These are phyloP conservation scores for Vitis rotundifolia DNA, from an alignment of 164 flowering plant genomes.

Conservation along the genomic window DNA sequence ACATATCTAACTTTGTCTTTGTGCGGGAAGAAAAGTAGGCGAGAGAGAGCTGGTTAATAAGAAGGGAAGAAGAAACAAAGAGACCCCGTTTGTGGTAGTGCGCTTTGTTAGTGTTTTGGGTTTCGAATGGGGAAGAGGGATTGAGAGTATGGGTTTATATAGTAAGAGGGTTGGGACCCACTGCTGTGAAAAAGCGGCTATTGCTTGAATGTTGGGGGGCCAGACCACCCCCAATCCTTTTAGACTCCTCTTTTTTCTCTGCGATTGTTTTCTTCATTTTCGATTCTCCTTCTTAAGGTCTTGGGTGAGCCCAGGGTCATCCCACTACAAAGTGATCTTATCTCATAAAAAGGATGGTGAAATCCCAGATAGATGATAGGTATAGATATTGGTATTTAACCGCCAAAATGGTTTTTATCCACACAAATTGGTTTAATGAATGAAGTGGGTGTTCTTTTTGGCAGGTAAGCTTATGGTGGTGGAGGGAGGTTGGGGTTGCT, in stretches of 20 bases:
- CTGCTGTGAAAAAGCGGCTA: background rate
- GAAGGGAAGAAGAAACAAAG: background rate
- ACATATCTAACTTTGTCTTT: conserved; percentile 36
- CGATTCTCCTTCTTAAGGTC: no score
- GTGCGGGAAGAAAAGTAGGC: background rate
- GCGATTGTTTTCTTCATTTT: background rate
- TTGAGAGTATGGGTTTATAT: conserved; percentile 25
- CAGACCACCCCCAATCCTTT: conserved; percentile 4
- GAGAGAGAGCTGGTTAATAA: background rate
- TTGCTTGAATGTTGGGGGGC: background rate
- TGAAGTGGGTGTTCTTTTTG: conserved; percentile 10
- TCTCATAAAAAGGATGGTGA: background rate
- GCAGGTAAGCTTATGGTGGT: background rate
- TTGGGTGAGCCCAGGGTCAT: no score
- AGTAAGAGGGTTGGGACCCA: conserved; percentile 24
- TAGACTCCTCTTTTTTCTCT: background rate
- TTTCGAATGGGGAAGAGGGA: conserved; percentile 2
- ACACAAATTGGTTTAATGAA: background rate
- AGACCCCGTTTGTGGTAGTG: background rate
- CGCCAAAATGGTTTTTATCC: conserved; percentile 4
- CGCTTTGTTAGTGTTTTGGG: conserved; percentile 11
- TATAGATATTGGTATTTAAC: conserved; percentile 1
- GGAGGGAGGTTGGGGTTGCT: conserved; percentile 2
- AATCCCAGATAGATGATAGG: background rate
- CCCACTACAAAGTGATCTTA: no score